A percentile compares a stretch with the other conserved stretches of the same genome.
Conservation (phyloP, 129 eudicot genomes). For the Logfia minima region DNA sequence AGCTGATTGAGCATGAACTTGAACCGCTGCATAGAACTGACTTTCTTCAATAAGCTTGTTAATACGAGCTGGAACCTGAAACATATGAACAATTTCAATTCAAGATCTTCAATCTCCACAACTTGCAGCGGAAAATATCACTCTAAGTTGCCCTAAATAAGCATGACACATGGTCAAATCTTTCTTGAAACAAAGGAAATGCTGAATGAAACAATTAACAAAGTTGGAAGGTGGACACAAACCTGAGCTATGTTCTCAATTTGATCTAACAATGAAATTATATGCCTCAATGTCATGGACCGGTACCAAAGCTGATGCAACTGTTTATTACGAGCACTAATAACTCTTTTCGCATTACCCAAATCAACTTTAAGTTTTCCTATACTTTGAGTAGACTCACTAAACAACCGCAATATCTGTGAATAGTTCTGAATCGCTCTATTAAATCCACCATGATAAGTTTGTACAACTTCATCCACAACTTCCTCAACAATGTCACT, state of each 20-base stretch:
- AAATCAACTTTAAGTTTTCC: conserved; percentile 77
- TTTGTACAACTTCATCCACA: conserved; percentile 98
- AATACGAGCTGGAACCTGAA: conserved; percentile 91
- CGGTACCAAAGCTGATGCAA: conserved; percentile 97
- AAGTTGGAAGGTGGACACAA: conserved; percentile 25
- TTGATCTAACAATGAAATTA: conserved; percentile 90
- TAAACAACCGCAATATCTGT: conserved; percentile 91
- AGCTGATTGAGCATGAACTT: conserved; percentile 84
- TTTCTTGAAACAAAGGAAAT: conserved; percentile 20
- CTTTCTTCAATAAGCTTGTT: conserved; percentile 87
- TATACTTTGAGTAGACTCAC: conserved; percentile 86
- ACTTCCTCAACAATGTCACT: conserved; percentile 93
- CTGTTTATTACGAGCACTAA: conserved; percentile 95
- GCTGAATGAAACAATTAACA: conserved; percentile 19
- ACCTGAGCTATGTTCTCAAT: conserved; percentile 97
- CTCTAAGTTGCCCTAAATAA: background rate
- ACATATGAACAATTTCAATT: conserved; percentile 19
- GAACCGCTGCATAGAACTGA: conserved; percentile 93
- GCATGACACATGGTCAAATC: conserved; percentile 4
- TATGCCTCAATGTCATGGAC: conserved; percentile 92
- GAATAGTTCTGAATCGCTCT: conserved; percentile 98
- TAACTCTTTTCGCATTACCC: conserved; percentile 76
- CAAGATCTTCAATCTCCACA: conserved; percentile 12
- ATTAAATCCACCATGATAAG: conserved; percentile 96
- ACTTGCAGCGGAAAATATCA: background rate